phyloP scores from a whole-genome alignment of 768 basidiomycete genomes.

The Cyclocybe cylindracea region DNA sequence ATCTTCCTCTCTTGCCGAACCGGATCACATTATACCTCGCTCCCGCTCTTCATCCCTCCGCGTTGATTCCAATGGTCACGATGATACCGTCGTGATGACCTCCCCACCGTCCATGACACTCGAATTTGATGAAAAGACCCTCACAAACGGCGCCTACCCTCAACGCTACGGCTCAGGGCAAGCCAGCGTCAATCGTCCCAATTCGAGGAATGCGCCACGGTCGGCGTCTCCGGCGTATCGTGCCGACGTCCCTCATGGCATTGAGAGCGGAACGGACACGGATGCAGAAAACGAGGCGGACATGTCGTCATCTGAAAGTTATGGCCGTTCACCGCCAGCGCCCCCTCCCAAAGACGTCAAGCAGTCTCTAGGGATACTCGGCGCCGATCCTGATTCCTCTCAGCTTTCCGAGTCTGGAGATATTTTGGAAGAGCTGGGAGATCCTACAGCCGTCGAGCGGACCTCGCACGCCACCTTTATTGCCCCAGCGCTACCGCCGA shows the following conservation, averaged over 20 bases:
- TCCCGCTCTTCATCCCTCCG: slow-evolving; percentile 40
- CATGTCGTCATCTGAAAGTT: slow-evolving; percentile 15
- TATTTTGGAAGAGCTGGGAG: slow-evolving; percentile 46
- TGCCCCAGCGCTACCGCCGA: slow-evolving; percentile 85
- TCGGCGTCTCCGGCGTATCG: slow-evolving; percentile 63
- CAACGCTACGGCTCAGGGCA: slow-evolving; percentile 27
- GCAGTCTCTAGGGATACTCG: slow-evolving; percentile 7
- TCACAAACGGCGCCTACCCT: slow-evolving; percentile 19
- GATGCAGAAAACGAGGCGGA: slow-evolving; percentile 55
- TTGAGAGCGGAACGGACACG: slow-evolving; percentile 77
- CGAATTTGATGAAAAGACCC: slow-evolving; percentile 15
- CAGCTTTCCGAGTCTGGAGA: slow-evolving; percentile 35
- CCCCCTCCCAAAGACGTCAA: slow-evolving; percentile 45
- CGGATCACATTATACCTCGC: slow-evolving; percentile 18
- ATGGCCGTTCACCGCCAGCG: slow-evolving; percentile 34
- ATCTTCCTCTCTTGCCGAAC: slow-evolving; percentile 21
- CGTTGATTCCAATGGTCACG: slow-evolving; percentile 29
- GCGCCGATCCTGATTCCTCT: slow-evolving; percentile 25
- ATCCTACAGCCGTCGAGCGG: slow-evolving; percentile 66
- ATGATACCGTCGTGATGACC: slow-evolving; percentile 40
- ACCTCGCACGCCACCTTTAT: slow-evolving; percentile 77
- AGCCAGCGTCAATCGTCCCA: slow-evolving; percentile 26
- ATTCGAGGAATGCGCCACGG: slow-evolving; percentile 38
- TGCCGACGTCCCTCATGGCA: slow-evolving; percentile 69
- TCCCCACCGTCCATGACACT: slow-evolving; percentile 26